A percentile compares a stretch with the other conserved stretches of the same genome.
phyloP scores from a whole-genome alignment of 2,329 filamentous ascomycete species.

The Cordyceps javanica region DNA sequence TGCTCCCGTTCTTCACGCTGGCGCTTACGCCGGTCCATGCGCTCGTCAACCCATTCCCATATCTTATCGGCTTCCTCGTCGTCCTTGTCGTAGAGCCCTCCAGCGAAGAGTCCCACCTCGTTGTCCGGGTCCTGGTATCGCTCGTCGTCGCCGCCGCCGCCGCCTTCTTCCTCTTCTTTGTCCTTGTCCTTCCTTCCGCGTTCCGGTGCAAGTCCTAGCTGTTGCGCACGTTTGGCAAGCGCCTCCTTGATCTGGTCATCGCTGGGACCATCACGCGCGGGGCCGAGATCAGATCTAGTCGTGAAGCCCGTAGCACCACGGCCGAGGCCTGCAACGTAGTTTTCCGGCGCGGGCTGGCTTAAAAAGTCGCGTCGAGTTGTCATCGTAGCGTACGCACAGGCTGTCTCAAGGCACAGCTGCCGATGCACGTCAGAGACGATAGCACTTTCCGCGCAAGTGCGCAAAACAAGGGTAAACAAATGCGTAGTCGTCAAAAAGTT shows the following conservation, averaged over 20 bases:
- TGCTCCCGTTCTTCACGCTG: constrained; percentile 94
- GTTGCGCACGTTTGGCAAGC: constrained; percentile 85
- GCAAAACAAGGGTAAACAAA: neutral
- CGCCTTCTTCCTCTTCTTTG: constrained; percentile 61
- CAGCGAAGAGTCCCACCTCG: constrained; percentile 90
- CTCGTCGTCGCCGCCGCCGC: constrained; percentile 69
- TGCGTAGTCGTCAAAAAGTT: neutral
- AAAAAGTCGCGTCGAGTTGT: constrained; percentile 74
- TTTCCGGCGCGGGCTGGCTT: constrained; percentile 76
- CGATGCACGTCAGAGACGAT: neutral
- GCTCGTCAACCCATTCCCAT: constrained; percentile 92
- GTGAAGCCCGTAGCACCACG: constrained; percentile 98
- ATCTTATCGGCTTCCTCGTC: constrained; percentile 97
- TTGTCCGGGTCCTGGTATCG: constrained; percentile 96
- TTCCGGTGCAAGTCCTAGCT: constrained; percentile 64
- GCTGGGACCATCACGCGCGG: constrained; percentile 88
- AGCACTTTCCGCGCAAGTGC: neutral
- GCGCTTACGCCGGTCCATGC: constrained; percentile 84
- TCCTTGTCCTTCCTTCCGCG: constrained; percentile 63
- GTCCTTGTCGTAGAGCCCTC: constrained; percentile 92
- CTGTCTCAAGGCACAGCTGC: neutral
- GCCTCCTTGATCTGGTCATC: constrained; percentile 98
- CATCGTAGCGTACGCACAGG: constrained; percentile 31
- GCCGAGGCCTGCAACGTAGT: constrained; percentile 92
- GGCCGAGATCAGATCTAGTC: constrained; percentile 91